phyloP scores from a whole-genome alignment of 202 grass and related monocot species.

The Eragrostis tef region DNA sequence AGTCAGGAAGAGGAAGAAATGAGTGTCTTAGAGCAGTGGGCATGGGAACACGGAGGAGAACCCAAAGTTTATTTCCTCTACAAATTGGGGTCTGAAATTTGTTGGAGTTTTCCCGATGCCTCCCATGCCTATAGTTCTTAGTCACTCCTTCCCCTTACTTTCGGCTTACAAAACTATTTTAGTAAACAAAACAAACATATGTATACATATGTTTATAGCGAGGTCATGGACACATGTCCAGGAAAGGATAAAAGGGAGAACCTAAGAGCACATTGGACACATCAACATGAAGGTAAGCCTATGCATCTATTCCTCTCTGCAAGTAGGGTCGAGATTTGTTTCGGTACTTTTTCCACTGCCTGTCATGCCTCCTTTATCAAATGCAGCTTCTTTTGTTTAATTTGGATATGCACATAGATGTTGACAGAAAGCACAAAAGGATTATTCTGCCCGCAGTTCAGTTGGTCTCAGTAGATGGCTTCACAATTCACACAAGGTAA shows the following conservation, averaged over 20 bases:
- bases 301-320: not conserved
- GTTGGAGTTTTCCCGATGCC: constrained; percentile 32
- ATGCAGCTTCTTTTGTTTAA: not conserved
- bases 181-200: not conserved
- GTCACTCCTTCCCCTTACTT: constrained; percentile 45
- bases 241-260: not conserved
- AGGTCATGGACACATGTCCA: not conserved
- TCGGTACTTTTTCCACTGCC: not conserved
- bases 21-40: constrained; percentile 14
- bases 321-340: not conserved
- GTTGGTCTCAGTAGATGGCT: not conserved
- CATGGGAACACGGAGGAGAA: constrained; percentile 50
- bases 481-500: not conserved
- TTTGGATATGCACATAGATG: not conserved
- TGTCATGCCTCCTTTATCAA: not conserved
- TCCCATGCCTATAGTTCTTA: constrained; percentile 48
- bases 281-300: not conserved
- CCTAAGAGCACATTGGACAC: not conserved
- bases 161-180: constrained; percentile 9
- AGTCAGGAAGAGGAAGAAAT: constrained; percentile 46
- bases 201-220: not conserved
- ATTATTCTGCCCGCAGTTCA: not conserved
- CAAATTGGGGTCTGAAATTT: not conserved
- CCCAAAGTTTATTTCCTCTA: not conserved
- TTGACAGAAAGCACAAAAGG: not conserved